phyloP scores from a whole-genome alignment of 192 early-diverging fungal species.

The Coemansia sp. region DNA sequence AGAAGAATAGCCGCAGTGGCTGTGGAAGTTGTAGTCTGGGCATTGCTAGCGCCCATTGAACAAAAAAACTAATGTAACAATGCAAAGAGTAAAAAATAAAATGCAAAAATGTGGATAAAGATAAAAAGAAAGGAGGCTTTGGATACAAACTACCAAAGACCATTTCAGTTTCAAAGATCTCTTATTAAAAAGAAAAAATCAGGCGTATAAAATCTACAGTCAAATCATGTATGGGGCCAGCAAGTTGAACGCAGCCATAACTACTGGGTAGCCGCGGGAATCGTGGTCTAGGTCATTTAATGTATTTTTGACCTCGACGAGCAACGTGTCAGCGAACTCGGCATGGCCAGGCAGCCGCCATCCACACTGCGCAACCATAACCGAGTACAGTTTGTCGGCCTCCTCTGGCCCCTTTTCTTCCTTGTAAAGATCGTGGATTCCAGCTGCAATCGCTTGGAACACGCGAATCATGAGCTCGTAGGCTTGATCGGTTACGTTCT shows the following conservation, averaged over 20 bases:
- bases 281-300: constrained; percentile 15
- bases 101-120: background rate
- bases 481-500: constrained; percentile 2
- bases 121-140: background rate
- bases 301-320: constrained; percentile 29
- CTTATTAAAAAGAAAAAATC: too few species aligned
- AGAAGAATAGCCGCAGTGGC: constrained; percentile 7
- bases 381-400: constrained; percentile 41
- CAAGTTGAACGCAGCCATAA: constrained; percentile 41
- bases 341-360: constrained; percentile 45
- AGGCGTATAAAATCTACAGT: background rate
- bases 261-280: constrained; percentile 32
- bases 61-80: background rate
- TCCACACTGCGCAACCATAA: constrained; percentile 42
- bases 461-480: constrained; percentile 37
- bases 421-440: constrained; percentile 47
- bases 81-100: background rate
- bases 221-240: constrained; percentile 35
- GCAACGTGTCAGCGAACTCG: constrained; percentile 46
- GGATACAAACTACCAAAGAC: too few species aligned
- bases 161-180: too few species aligned
- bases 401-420: constrained; percentile 34
- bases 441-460: constrained; percentile 43
- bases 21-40: background rate
- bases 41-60: background rate